Conservation (phyloP, 2,329 filamentous ascomycete genomes). For the Diaporthe sp. region DNA sequence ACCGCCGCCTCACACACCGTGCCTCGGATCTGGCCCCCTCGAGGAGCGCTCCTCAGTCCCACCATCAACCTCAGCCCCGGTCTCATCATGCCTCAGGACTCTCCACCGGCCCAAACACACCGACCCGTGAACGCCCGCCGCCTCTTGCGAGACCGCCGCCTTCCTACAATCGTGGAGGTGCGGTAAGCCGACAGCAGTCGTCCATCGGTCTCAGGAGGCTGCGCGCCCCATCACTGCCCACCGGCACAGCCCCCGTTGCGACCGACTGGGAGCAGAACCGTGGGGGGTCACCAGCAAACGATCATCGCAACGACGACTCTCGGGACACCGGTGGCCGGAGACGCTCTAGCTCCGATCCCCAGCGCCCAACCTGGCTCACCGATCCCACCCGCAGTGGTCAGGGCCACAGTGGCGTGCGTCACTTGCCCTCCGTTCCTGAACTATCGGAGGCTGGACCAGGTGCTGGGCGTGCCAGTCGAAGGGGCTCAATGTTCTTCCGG, state of each 20-base stretch:
- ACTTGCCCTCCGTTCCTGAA: constrained; percentile 33
- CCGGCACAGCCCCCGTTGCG: neutral
- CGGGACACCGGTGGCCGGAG: constrained; percentile 32
- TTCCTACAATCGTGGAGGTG: neutral
- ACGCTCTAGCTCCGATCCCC: constrained; percentile 41
- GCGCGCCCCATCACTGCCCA: neutral
- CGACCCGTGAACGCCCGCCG: constrained; percentile 27
- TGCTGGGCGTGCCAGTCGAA: neutral
- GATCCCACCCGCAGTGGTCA: neutral
- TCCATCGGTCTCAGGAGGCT: constrained; percentile 34
- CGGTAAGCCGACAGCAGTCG: constrained; percentile 30
- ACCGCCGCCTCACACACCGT: constrained; percentile 7
- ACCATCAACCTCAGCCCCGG: neutral
- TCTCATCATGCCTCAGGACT: neutral
- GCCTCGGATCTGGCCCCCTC: constrained; percentile 19
- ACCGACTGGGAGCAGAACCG: constrained; percentile 17
- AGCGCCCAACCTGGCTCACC: constrained; percentile 37
- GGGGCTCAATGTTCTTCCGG: constrained; percentile 23
- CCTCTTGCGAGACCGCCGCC: neutral
- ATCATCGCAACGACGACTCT: neutral
- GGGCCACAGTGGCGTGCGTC: neutral
- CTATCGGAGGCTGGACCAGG: neutral
- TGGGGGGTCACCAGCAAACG: neutral
- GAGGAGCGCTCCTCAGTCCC: constrained; percentile 6
- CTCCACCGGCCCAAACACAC: constrained; percentile 5